phyloP scores from a whole-genome alignment of 208 protist genomes.

The Leishmania major region DNA sequence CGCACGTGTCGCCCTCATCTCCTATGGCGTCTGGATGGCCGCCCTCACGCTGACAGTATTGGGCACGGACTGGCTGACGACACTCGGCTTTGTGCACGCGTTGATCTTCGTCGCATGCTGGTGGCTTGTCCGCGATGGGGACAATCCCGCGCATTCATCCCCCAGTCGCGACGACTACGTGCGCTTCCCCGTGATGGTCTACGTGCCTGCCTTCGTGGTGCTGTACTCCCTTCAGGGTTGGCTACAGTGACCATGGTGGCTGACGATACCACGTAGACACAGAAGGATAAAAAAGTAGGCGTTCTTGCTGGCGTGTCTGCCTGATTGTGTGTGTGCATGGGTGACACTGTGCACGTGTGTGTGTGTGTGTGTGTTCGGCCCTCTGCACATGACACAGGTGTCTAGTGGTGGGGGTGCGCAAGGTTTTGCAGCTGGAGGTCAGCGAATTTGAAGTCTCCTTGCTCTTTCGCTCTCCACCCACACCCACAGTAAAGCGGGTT shows the following conservation, averaged over 20 bases:
- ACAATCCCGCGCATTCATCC: neutral
- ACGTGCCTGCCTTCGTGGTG: constrained; percentile 52
- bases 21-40: constrained; percentile 40
- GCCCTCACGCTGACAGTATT: constrained; percentile 36
- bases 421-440: neutral
- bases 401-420: neutral
- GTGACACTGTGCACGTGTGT: too few relatives aligned
- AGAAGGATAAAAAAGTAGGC: neutral
- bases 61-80: constrained; percentile 48
- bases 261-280: neutral
- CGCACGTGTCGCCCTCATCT: constrained; percentile 27
- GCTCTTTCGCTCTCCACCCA: neutral
- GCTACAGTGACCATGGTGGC: neutral
- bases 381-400: neutral
- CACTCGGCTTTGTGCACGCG: constrained; percentile 36
- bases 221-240: constrained; percentile 38
- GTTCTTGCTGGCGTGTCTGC: neutral
- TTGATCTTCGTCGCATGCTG: constrained; percentile 38
- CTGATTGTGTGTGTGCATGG: neutral
- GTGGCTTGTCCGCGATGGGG: constrained; percentile 4
- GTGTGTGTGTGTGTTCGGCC: neutral
- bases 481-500: neutral
- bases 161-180: constrained; percentile 42
- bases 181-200: constrained; percentile 45
- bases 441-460: neutral